phyloP scores from a whole-genome alignment of 1,139 yeast genomes.

The Meyerozyma athensensis region DNA sequence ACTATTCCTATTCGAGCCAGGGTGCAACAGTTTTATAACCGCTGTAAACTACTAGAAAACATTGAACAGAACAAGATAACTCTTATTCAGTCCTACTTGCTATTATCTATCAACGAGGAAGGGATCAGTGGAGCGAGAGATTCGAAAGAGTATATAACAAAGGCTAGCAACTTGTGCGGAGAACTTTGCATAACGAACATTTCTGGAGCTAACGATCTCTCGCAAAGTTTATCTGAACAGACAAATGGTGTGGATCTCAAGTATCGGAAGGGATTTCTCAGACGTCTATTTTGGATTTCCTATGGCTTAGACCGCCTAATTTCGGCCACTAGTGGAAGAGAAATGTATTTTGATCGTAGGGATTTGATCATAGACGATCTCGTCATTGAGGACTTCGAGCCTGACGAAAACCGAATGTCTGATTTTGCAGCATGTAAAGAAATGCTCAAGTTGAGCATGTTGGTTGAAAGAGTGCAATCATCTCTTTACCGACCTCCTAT shows the following conservation, averaged over 20 bases:
- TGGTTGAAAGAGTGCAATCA: slow-evolving; percentile 18
- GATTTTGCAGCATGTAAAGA: slow-evolving; percentile 17
- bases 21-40: slow-evolving; percentile 17
- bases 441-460: slow-evolving; percentile 16
- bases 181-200: slow-evolving; percentile 22
- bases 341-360: slow-evolving; percentile 18
- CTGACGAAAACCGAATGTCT: slow-evolving; percentile 9
- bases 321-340: slow-evolving; percentile 22
- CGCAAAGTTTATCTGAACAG: slow-evolving; percentile 5
- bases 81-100: slow-evolving; percentile 20
- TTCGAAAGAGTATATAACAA: slow-evolving; percentile 18
- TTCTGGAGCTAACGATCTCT: slow-evolving; percentile 15
- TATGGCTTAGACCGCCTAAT: slow-evolving; percentile 22
- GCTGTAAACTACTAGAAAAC: slow-evolving; percentile 21
- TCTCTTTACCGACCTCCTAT: slow-evolving; percentile 22
- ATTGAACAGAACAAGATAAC: slow-evolving; percentile 21
- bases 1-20: slow-evolving; percentile 12
- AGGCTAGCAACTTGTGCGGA: slow-evolving; percentile 22
- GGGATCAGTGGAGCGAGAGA: slow-evolving; percentile 21
- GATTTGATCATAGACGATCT: slow-evolving; percentile 21
- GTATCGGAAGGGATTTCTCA: slow-evolving; percentile 15
- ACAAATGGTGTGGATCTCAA: slow-evolving; percentile 6
- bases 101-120: slow-evolving; percentile 25
- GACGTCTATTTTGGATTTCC: slow-evolving; percentile 22
- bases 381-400: slow-evolving; percentile 16